Evolutionary conservation across 1,139 yeast genomes (phyloP), one percentile per base, ranked within the genome.

Genomic region (Saccharomycopsis hybrid): DNA sequence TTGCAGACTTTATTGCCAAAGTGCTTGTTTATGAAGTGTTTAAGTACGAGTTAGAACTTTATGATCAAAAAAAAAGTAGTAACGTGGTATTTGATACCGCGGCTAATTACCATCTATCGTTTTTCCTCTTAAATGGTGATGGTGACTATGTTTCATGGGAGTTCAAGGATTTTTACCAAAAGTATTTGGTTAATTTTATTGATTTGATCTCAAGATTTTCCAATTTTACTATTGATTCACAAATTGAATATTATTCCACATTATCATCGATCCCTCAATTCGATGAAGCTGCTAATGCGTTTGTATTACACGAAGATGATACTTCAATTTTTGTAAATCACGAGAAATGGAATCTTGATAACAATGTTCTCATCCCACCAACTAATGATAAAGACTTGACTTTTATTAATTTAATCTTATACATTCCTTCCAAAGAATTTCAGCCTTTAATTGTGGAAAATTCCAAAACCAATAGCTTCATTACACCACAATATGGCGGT

Each of bases 401-500:
- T 0, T 71, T 85, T 31, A 18, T 53, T 54, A 82, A 85, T 62
- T 81, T 85, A 59, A 69, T 84, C 41, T 65, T 82, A 1, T 85
- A 79, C 58, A 72, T 82, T 45, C 87, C 92, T 0, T 69, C 74
- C 45, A 63, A 68, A 42, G 67, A 71, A 29, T 65, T 65, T 28
- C 63, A 66, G 31, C 82, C 81, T 1, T 56, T 71, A 57, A 41
- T 44, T 7, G 63, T 70, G 49, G 76, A 70, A 50, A 66, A 71
- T 51, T 80, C 88, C 0, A 54, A 57, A 1, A 71, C 84, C 4
- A 80, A 83, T 59, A 78, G 88, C 33, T 85, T 85, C 59, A 65
- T 82, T 45, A 74, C 85, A 29, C 88, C 94, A 2, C 90, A 84
- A 65, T 85, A 89, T 87, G 95, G 95, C n/a, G 73, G 74, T 2